Evolutionary conservation across 148 eudicot genomes (phyloP).

Genomic region (Linanthus parryae): DNA sequence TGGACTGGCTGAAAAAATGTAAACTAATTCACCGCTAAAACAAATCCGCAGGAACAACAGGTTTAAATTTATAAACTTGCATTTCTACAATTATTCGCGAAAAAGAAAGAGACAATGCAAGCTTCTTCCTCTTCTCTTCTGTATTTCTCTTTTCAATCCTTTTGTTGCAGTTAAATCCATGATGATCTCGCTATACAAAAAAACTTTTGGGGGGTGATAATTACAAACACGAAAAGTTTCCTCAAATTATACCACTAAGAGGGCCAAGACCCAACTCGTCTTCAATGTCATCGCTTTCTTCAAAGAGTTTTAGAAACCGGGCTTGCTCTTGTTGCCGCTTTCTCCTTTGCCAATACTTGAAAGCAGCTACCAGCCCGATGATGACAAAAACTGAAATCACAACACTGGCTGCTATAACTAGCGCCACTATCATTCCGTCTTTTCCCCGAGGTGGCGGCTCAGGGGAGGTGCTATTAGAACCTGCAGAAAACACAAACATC

Average conservation of each 20-base stretch:
- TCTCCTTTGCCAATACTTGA: constrained; percentile 63
- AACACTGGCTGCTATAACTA: constrained; percentile 34
- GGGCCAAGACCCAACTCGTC: constrained; percentile 82
- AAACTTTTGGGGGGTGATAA: neutral
- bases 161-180: neutral
- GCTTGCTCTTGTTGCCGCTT: constrained; percentile 78
- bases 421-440: constrained; percentile 22
- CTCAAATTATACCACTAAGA: constrained; percentile 23
- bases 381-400: constrained; percentile 27
- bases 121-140: neutral
- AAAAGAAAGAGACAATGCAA: neutral
- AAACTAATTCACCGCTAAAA: neutral
- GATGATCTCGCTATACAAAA: neutral
- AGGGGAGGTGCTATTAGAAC: no score
- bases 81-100: no score
- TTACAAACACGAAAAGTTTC: neutral
- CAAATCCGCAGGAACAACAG: no score
- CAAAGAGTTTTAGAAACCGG: constrained; percentile 79
- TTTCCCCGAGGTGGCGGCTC: constrained; percentile 22
- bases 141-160: neutral
- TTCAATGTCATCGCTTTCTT: constrained; percentile 67
- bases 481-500: no score
- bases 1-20: neutral
- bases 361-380: constrained; percentile 35
- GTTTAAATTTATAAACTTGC: no score